Base-by-base conservation (phyloP, 257 asterid genomes). In the Solanum appendiculatum region DNA sequence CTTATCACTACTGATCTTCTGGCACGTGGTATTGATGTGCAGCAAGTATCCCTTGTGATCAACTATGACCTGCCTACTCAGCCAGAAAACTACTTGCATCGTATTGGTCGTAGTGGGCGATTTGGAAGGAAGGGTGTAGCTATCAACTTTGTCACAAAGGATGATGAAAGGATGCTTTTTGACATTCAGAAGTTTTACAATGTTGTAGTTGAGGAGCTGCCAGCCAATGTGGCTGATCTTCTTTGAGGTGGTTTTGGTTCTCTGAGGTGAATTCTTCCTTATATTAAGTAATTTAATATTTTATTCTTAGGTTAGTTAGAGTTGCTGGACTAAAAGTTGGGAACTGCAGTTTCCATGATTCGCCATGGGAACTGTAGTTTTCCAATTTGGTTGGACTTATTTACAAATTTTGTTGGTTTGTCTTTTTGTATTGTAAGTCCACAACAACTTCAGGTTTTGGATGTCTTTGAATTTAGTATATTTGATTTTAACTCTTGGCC, bases 81-180 rank as follows among this genome's bases (percentile, higher is more conserved):
- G 90, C 96, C 98, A 2, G 98, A 95, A 91, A 94, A 94, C 83
- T 95, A 95, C 91, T 95, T 95, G 40, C 98, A 94, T 85, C 95
- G 97, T 86, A 93, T 95, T 68, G 98, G 98, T 81, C 93, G 98
- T 85, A 94, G 98, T 93, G 98, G 98, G 68, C 90, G 98, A 29
- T 93, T 94, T 72, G 97, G 98, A 31, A 94, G 98, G 91, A 95
- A 95, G 90, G 98, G 96, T 90, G 98, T 95, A 34, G 97, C 97
- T n/a, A 94, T 95, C 74, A 95, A 95, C 93, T 95, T 95, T 87
- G 98, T 95, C 15, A 95, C 96, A 1, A 91, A 89, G 46, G 98
- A 95, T 15, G 98, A 95, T 2, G 97, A 95, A 23, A 93, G 96
- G 80, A 92, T 95, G 97, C 95, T 94, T 39, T 87, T 73, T 27